These are phyloP conservation scores for Chalara sp. DNA, from an alignment of 2,329 filamentous ascomycete genomes.

Conservation along the genomic window DNA sequence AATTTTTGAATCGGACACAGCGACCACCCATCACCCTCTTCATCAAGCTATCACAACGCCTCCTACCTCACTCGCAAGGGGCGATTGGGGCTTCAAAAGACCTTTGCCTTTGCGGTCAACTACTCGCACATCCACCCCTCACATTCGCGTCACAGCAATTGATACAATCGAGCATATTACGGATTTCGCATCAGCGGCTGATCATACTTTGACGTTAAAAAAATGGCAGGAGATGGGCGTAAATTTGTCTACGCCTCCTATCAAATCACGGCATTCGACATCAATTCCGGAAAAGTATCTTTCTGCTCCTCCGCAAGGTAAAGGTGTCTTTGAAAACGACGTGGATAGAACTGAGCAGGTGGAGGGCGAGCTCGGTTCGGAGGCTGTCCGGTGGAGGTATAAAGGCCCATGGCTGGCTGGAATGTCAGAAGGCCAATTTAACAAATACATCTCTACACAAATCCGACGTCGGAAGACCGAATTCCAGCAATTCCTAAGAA, in stretches of 20 bases:
- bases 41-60: slow-evolving; percentile 78
- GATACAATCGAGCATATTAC: slow-evolving; percentile 86
- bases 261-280: neutral
- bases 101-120: slow-evolving; percentile 73
- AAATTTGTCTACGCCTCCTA: slow-evolving; percentile 52
- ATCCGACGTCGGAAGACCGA: slow-evolving; percentile 46
- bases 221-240: slow-evolving; percentile 84
- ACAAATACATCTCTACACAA: slow-evolving; percentile 44
- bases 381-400: slow-evolving; percentile 57
- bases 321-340: slow-evolving; percentile 53
- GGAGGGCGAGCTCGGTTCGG: slow-evolving; percentile 26
- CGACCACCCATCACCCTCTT: slow-evolving; percentile 73
- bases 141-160: slow-evolving; percentile 69
- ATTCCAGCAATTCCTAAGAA: slow-evolving; percentile 48
- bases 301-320: neutral
- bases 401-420: slow-evolving; percentile 59
- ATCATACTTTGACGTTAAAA: slow-evolving; percentile 71
- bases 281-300: neutral
- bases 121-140: slow-evolving; percentile 62
- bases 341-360: slow-evolving; percentile 42
- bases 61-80: slow-evolving; percentile 61
- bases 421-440: slow-evolving; percentile 54
- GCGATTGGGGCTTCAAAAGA: slow-evolving; percentile 92
- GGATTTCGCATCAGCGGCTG: slow-evolving; percentile 76
- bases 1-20: slow-evolving; percentile 53